Evolutionary conservation across 108 stramenopile genomes (phyloP), one percentile per base, ranked within the genome.

Genomic region (Cylindrotheca fusiformis): DNA sequence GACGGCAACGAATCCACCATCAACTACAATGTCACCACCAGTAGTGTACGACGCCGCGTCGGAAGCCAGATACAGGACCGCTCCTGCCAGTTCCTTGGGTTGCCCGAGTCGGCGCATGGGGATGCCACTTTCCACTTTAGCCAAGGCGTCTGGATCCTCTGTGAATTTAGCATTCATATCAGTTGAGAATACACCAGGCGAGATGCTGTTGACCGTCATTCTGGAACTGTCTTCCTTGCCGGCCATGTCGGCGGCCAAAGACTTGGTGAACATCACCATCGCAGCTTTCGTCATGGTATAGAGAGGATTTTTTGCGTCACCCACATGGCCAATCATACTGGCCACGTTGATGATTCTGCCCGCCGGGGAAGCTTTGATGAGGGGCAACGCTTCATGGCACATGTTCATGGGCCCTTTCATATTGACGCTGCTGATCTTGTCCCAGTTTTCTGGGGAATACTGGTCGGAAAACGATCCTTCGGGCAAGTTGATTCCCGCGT

Each of bases 271-370:
- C n/a, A 51, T 6, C 6, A 51, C 5, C n/a, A 51, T 51, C 18
- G 50, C 50, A 17, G 12, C 50, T n/a, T 51, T 51, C 12, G 50
- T 51, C 50, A 51, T 17, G 50, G 18, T 17, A 19, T 51, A 51
- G 12, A 51, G n/a, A 22, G 50, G 6, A 51, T 51, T 51, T 8
- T n/a, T 19, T n/a, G 12, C 20, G n/a, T n/a, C 6, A 5, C 50
- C 50, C 5, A 51, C 50, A 51, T 51, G 50, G 6, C 20, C 50
- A 22, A 51, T 51, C 50, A 51, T 51, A n/a, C 50, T 51, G 50
- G 50, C 10, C 12, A 51, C 21, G 50, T 51, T 51, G 19, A 51
- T 51, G 50, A 51, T 51, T 6, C 50, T 8, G n/a, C 50, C 50
- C 5, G n/a, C 50, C 5, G n/a, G 20, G n/a, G 50, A 51, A 5